Evolutionary conservation across 2,329 filamentous ascomycete genomes (phyloP), one percentile per base, ranked within the genome.

Genomic region (Penicillium sp.): DNA sequence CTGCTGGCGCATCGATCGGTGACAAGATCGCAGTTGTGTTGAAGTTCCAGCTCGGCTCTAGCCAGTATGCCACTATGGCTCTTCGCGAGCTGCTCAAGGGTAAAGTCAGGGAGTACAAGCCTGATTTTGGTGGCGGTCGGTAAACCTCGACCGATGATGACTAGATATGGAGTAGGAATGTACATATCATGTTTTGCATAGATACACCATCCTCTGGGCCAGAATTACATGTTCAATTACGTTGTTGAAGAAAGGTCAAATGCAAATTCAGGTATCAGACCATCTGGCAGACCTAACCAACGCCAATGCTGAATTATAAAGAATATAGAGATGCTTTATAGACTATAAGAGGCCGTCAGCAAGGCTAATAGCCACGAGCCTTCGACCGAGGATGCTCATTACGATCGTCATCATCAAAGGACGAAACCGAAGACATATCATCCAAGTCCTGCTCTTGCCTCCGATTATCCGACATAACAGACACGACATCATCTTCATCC

Each of bases 11-110:
- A 6, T 39, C 46, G 10, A 11, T 28, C 13, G 42, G 39, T 11
- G 59, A 62, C 34, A 82, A 83, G 55, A 67, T 85, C 12, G 85
- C 81, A 0, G 72, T 87, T 0, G 65, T 85, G 16, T 30, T 92
- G 51, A 86, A 80, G 59, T 76, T 93, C 64, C 81, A 86, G 58
- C 72, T 93, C 17, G 83, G 79, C 1, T 79, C 80, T 32, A 88
- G 84, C 56, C 83, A 86, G 56, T 93, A 93, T 66, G 86, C 86
- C 0, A 93, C 86, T 0, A 85, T 93, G 72, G 84, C 84, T 9
- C 60, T 93, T 48, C 70, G 86, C 36, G 86, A 93, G 65, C 64
- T 93, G 45, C 88, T 86, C 72, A 83, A 80, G 28, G 78, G 80
- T 2, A 80, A 78, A 9, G 69, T 80, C 4, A 70, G 70, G 54